These are phyloP conservation scores for Tripterygium wilfordii DNA, from an alignment of 177 flowering plant species.

Conservation along the genomic window DNA sequence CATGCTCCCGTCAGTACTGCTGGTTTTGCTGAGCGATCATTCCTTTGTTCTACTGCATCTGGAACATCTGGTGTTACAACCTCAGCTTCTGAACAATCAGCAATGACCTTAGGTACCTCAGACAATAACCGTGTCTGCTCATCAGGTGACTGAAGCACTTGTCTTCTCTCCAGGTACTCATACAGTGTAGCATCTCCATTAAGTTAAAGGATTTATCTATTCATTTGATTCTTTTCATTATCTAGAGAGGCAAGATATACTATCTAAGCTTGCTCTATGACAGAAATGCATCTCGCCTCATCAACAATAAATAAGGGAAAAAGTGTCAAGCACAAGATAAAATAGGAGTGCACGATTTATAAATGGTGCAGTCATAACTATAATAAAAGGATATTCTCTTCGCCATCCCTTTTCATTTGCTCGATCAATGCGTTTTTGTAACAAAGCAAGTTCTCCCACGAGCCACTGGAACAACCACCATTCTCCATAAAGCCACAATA, in stretches of 20 bases:
- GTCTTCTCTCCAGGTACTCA: conserved; percentile 55
- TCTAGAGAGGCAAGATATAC: no score
- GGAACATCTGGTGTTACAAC: conserved; percentile 8
- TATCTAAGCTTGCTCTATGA: no score
- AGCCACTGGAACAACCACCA: conserved; percentile 50
- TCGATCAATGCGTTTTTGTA: conserved; percentile 60
- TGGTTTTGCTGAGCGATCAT: neutral
- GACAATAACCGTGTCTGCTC: conserved; percentile 51
- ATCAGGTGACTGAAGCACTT: conserved; percentile 48
- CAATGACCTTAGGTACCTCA: conserved; percentile 51
- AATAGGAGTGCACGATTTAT: no score
- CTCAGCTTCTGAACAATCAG: conserved; percentile 41
- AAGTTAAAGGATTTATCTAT: no score
- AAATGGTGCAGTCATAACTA: no score
- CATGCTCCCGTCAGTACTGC: neutral
- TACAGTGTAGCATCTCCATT: conserved; percentile 29
- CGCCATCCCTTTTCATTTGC: conserved; percentile 99
- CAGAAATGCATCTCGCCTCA: no score
- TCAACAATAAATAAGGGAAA: no score
- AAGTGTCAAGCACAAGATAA: no score
- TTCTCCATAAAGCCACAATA: no score
- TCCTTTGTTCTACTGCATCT: conserved; percentile 9
- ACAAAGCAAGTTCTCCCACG: conserved; percentile 40
- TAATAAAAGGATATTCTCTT: conserved; percentile 97
- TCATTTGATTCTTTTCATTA: no score